Evolutionary conservation across 1,284 basidiomycete species (phyloP).

Genomic region (Moesziomyces globuligerus): DNA sequence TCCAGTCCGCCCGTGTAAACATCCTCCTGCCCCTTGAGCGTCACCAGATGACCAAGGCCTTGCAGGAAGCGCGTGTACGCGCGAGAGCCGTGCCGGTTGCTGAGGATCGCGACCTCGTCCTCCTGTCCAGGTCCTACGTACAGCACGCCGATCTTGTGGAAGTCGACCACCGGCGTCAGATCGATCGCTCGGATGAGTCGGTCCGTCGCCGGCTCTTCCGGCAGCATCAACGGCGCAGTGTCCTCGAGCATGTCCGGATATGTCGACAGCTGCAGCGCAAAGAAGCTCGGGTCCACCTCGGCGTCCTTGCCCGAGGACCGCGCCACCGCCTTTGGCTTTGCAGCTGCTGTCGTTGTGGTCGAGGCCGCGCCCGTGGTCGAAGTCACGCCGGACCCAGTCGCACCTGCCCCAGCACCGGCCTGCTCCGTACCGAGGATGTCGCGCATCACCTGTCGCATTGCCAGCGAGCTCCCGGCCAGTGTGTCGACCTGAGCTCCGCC

Average conservation of each 20-base stretch:
- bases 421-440: slow-evolving; percentile 39
- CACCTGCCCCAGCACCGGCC: background rate
- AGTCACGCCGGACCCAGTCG: background rate
- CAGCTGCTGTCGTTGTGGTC: background rate
- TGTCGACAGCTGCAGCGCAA: slow-evolving; percentile 83
- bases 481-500: slow-evolving; percentile 13
- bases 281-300: slow-evolving; percentile 82
- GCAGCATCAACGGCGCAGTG: slow-evolving; percentile 69
- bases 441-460: slow-evolving; percentile 52
- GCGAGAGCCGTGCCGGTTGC: slow-evolving; percentile 90
- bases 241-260: slow-evolving; percentile 64
- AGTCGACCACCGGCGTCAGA: slow-evolving; percentile 92
- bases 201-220: slow-evolving; percentile 71
- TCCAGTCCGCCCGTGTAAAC: slow-evolving; percentile 95
- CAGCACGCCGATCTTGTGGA: slow-evolving; percentile 94
- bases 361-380: slow-evolving; percentile 9
- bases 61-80: slow-evolving; percentile 93
- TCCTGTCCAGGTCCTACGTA: slow-evolving; percentile 94
- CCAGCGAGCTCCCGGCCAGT: slow-evolving; percentile 24
- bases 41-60: slow-evolving; percentile 86
- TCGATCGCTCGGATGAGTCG: slow-evolving; percentile 81
- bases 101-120: slow-evolving; percentile 84
- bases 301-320: slow-evolving; percentile 20
- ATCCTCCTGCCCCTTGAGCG: slow-evolving; percentile 81
- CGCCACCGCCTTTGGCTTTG: background rate